These are phyloP conservation scores for Leishmania lainsoni DNA, from an alignment of 208 protist genomes.

Conservation along the genomic window DNA sequence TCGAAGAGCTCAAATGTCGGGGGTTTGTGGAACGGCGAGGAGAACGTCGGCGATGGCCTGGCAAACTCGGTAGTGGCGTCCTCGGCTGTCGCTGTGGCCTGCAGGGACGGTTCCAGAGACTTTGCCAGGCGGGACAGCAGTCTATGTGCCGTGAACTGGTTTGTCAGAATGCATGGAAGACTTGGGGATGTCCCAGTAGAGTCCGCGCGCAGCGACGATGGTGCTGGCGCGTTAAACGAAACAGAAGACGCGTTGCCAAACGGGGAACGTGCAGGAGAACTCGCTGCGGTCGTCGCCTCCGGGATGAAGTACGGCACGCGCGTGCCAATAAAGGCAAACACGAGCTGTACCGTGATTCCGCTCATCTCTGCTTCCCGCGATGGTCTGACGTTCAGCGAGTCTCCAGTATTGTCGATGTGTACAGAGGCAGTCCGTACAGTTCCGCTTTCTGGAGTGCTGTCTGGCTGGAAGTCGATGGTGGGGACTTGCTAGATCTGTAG, in stretches of 20 bases:
- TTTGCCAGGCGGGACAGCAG: constrained; percentile 24
- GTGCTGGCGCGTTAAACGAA: constrained; percentile 2
- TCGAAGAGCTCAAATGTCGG: constrained; percentile 25
- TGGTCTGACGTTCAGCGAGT: not conserved
- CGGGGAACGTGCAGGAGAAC: constrained; percentile 5
- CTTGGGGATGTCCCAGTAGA: constrained; percentile 17
- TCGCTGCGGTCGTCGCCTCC: not conserved
- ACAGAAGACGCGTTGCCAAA: constrained; percentile 9
- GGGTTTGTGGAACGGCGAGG: not conserved
- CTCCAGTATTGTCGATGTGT: not conserved
- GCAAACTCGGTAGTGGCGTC: not conserved
- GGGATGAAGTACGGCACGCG: constrained; percentile 30
- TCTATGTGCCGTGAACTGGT: constrained; percentile 8
- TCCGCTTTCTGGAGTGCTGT: not conserved
- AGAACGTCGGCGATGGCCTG: not conserved
- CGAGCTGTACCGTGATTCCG: constrained; percentile 29
- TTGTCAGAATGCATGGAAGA: not conserved
- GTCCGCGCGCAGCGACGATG: constrained; percentile 14
- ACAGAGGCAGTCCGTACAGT: not conserved
- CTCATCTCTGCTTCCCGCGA: constrained; percentile 6
- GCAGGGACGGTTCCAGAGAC: not conserved
- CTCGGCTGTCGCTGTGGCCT: not conserved
- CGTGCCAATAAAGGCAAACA: constrained; percentile 37
- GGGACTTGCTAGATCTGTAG: not conserved
- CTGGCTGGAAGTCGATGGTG: not conserved